Percentiles rank a stretch among this genome's conserved stretches.
phyloP scores from a whole-genome alignment of 2,329 filamentous ascomycete genomes.

The Xylaria polymorpha region DNA sequence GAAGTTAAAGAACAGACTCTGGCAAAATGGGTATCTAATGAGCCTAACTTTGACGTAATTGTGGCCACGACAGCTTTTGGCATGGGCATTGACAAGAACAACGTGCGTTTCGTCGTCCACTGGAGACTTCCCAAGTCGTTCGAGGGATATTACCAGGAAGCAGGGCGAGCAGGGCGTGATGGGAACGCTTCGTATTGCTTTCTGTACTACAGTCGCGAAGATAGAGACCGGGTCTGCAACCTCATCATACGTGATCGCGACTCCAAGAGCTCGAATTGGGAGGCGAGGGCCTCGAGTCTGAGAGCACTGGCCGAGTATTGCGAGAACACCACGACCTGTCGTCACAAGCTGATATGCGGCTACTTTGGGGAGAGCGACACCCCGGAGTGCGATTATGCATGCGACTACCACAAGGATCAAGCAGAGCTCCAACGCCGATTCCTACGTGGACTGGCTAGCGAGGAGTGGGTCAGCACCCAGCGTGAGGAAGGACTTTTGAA shows the following conservation, averaged over 20 bases:
- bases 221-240: constrained; percentile 77
- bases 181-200: constrained; percentile 89
- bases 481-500: constrained; percentile 68
- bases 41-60: constrained; percentile 85
- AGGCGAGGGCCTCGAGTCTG: constrained; percentile 71
- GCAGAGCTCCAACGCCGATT: constrained; percentile 68
- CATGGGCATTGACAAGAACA: constrained; percentile 97
- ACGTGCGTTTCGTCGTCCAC: constrained; percentile 93
- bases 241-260: constrained; percentile 63
- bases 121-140: constrained; percentile 95
- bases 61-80: constrained; percentile 96
- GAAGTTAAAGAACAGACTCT: constrained; percentile 78
- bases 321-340: constrained; percentile 77
- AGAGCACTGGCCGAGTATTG: constrained; percentile 81
- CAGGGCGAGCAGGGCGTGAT: constrained; percentile 88
- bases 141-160: constrained; percentile 96
- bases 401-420: constrained; percentile 80
- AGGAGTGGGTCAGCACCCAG: constrained; percentile 74
- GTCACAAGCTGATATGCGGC: constrained; percentile 78
- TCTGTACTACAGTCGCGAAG: constrained; percentile 89
- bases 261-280: constrained; percentile 56
- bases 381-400: constrained; percentile 77
- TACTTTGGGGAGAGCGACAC: constrained; percentile 78
- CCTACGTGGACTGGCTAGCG: constrained; percentile 64
- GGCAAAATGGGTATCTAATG: constrained; percentile 76